Base-by-base conservation (phyloP, 306 rosid genomes). In the Vigna radiata region DNA sequence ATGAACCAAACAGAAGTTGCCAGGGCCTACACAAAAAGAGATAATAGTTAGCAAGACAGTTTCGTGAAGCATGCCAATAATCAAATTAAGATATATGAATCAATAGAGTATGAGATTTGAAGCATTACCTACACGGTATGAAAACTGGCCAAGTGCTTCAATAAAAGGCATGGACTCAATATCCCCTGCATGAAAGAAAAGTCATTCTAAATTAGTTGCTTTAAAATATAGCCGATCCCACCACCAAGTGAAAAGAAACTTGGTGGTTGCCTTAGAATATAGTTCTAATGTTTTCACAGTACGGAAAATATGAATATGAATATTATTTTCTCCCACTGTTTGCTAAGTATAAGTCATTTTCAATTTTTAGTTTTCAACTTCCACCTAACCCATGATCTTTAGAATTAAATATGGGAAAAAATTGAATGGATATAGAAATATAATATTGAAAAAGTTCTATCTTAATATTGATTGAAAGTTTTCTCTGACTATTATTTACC, bases 71-170 rank as follows among this genome's bases (percentile, higher is more conserved):
- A 54, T 31, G 54, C 27, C 18, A 67, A 53, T 68, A 21, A 80
- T 41, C 3, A 41, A 78, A 49, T 65, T 47, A 49, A 46, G 7
- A 46, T 14, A 10, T 15, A 70, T 23, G 60, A 76, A 71, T 56
- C 21, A 18, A 46, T 27, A 60, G 77, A 21, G 59, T 10, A 55
- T 36, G 25, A 55, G 58, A 39, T 50, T 54, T 49, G 47, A 54
- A 65, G 77, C 78, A 86, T 89, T 85, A 92, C 97, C 97, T 31
- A 92, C 90, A 54, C 90, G 97, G 77, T 90, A 90, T 2, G 96
- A 90, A 79, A 92, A 92, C 69, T 92, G 97, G 68, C 93, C 96
- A 77, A 92, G 92, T 54, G 96, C 97, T 83, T 92, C 97, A 68
- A 87, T 90, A 83, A 88, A 92, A 43, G 93, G 88, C 96, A 87